Evolutionary conservation across 345 rosid species (phyloP), one percentile per base, ranked within the genome.

Genomic region (Cochlearia excelsa): DNA sequence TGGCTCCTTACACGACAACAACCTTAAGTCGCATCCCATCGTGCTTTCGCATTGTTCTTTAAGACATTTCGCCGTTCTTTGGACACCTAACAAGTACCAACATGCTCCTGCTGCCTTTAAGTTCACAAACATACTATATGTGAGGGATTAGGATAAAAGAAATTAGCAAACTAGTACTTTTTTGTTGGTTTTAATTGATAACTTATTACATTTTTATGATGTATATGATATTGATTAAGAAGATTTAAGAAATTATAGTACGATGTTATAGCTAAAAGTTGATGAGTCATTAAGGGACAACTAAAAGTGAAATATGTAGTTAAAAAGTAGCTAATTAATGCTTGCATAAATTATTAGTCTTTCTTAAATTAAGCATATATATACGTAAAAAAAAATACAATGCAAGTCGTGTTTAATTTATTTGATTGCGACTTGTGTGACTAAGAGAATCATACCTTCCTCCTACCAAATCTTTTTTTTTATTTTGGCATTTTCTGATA

Each of bases 41-140:
- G 71, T 61, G 44, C 0, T 58, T 68, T 80, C 76, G 72, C 99
- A 93, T 46, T 86, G 86, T 68, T 88, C 89, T 67, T 69, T 82
- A 45, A 93, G 54, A 59, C 99, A 93, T 53, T 85, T 86, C 6
- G 80, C 84, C 7, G 97, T 69, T 70, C 95, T 83, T 51, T 93
- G 99, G 28, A 88, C 76, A 46, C 99, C 99, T 55, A 93, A 57
- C 57, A 93, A 79, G 76, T 93, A 93, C 99, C 99, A 93, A 71
- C 97, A 93, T 30, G 97, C 99, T 60, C 99, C 99, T 4, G 95
- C 94, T 4, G 91, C 97, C 99, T 92, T 73, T 26, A 75, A 33
- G 27, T 54, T 33, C 51, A 41, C 26, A 46, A 39, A 8, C 8
- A 11, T 26, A 16, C 23, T 16, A 10, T 10, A 57, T 26, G 27